Conservation (phyloP, 768 basidiomycete species). For the Rhizopogon sp. region DNA sequence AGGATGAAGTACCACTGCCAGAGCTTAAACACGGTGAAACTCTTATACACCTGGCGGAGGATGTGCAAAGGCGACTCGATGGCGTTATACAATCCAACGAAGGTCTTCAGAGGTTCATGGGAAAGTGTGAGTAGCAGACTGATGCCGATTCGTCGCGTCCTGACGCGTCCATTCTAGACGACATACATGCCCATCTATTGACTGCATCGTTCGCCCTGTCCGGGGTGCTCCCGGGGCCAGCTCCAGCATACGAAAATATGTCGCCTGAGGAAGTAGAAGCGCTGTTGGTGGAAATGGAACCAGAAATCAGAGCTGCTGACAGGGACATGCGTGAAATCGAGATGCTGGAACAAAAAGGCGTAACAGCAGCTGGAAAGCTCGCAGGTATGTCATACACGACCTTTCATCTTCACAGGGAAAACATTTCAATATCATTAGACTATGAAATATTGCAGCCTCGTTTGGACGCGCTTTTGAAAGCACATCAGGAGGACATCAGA, state of each 20-base stretch:
- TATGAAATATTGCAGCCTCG: too few relatives aligned
- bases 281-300: constrained; percentile 73
- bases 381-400: too few relatives aligned
- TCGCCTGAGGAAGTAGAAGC: constrained; percentile 64
- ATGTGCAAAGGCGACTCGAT: constrained; percentile 54
- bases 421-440: too few relatives aligned
- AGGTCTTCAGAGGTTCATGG: constrained; percentile 68
- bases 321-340: too few relatives aligned
- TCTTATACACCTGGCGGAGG: constrained; percentile 53
- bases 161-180: constrained; percentile 42
- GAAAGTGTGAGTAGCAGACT: constrained; percentile 49
- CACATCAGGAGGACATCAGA: too few relatives aligned
- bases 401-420: too few relatives aligned
- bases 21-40: constrained; percentile 50
- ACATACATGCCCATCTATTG: constrained; percentile 69
- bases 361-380: too few relatives aligned
- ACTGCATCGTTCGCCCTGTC: constrained; percentile 75
- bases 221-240: constrained; percentile 42
- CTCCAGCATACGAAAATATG: constrained; percentile 61
- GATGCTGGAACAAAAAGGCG: too few relatives aligned
- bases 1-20: constrained; percentile 15
- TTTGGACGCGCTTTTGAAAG: too few relatives aligned
- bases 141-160: constrained; percentile 1
- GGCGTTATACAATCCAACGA: constrained; percentile 40
- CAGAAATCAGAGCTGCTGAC: constrained; percentile 78